These are phyloP conservation scores for Ajuga chamaepitys DNA, from an alignment of 257 asterid species.

Conservation along the genomic window DNA sequence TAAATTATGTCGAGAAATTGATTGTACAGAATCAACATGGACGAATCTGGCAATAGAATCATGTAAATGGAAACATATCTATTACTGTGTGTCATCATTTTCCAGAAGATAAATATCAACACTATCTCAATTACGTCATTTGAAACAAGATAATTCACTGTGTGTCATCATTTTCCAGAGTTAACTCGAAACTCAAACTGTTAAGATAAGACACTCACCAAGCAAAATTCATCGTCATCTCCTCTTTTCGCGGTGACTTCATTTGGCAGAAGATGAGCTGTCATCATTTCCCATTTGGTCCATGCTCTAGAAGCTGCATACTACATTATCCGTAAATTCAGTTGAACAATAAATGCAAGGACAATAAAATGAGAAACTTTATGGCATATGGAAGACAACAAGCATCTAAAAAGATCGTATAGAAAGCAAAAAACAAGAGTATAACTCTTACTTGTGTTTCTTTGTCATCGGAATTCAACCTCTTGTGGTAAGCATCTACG, in stretches of 20 bases:
- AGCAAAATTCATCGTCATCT: slow-evolving; percentile 76
- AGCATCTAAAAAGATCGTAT: slow-evolving; percentile 5
- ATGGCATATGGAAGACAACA: too few relatives aligned
- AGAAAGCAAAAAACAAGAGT: slow-evolving; percentile 14
- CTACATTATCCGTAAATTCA: slow-evolving; percentile 33
- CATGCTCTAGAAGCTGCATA: slow-evolving; percentile 92
- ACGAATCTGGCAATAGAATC: too few relatives aligned
- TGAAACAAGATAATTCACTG: neutral
- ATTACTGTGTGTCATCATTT: too few relatives aligned
- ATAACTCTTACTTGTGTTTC: slow-evolving; percentile 66
- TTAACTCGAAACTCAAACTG: neutral
- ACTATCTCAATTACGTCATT: neutral
- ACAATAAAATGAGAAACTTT: too few relatives aligned
- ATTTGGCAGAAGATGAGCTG: slow-evolving; percentile 88
- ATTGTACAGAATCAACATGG: too few relatives aligned
- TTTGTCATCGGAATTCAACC: slow-evolving; percentile 74
- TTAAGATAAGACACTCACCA: slow-evolving; percentile 50
- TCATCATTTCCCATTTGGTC: slow-evolving; percentile 99
- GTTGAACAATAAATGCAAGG: neutral
- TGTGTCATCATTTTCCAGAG: neutral
- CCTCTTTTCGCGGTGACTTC: slow-evolving; percentile 62
- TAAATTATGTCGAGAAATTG: neutral
- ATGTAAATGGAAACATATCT: too few relatives aligned
- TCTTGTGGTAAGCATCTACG: slow-evolving; percentile 78
- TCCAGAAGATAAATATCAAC: neutral